Evolutionary conservation across 805 yeast genomes (phyloP).

Genomic region (Candida pseudoglaebosa): DNA sequence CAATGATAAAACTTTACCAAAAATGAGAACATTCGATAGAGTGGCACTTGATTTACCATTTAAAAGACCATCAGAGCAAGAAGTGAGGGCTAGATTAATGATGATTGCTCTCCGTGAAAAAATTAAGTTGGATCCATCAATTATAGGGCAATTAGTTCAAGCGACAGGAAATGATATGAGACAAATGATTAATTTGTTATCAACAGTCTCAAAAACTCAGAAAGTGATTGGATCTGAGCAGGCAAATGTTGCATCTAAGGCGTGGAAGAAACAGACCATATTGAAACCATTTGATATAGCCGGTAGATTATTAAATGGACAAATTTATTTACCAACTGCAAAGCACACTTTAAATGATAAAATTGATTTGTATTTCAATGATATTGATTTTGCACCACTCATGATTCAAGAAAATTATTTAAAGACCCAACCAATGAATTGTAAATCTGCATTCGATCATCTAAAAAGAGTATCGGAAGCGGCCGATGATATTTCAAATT

Average conservation of each 20-base stretch:
- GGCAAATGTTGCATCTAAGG: constrained; percentile 54
- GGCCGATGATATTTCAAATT: constrained; percentile 80
- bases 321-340: constrained; percentile 50
- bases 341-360: constrained; percentile 69
- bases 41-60: constrained; percentile 77
- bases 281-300: constrained; percentile 91
- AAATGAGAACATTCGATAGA: constrained; percentile 93
- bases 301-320: constrained; percentile 57
- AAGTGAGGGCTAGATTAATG: constrained; percentile 79
- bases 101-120: constrained; percentile 86
- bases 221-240: constrained; percentile 59
- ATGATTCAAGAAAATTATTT: constrained; percentile 96
- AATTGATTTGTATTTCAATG: constrained; percentile 87
- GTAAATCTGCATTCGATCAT: constrained; percentile 45
- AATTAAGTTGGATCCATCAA: constrained; percentile 71
- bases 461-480: constrained; percentile 68
- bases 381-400: constrained; percentile 88
- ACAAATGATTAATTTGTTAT: constrained; percentile 84
- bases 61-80: constrained; percentile 81
- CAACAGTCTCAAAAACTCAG: constrained; percentile 77
- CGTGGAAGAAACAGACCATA: constrained; percentile 89
- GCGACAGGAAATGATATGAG: constrained; percentile 89
- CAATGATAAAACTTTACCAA: constrained; percentile 87
- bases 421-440: constrained; percentile 53
- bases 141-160: constrained; percentile 78